Percentiles rank a stretch among this genome's conserved stretches.
These are phyloP conservation scores for Pseudonitzschia multistriata DNA, from an alignment of 108 stramenopile species.

Conservation along the genomic window DNA sequence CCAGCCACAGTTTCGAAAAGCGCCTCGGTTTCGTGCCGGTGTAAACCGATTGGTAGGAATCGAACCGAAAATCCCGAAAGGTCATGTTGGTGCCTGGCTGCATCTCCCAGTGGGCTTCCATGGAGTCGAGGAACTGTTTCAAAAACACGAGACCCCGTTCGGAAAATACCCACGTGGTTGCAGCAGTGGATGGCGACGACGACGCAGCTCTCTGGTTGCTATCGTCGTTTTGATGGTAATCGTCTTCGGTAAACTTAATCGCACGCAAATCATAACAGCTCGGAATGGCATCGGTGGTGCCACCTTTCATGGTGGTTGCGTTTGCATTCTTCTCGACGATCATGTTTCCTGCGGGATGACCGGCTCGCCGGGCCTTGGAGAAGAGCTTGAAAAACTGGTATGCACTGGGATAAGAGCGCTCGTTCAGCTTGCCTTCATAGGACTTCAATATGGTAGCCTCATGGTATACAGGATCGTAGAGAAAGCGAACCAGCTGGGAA, in stretches of 20 bases:
- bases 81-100: neutral
- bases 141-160: neutral
- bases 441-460: neutral
- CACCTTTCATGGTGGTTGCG: neutral
- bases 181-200: neutral
- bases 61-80: neutral
- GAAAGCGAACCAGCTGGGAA: neutral
- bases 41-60: neutral
- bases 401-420: neutral
- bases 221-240: neutral
- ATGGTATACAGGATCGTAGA: neutral
- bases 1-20: conserved; percentile 3
- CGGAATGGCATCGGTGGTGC: neutral
- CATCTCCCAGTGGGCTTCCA: neutral
- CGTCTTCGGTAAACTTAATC: neutral
- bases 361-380: neutral
- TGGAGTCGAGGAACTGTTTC: neutral
- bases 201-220: neutral
- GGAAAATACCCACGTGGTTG: neutral
- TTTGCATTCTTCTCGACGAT: neutral
- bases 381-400: neutral
- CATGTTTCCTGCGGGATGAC: conserved; percentile 1
- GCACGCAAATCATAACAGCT: neutral
- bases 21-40: neutral
- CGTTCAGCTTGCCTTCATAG: neutral